phyloP scores from a whole-genome alignment of 2,329 filamentous ascomycete genomes.

The Aciculosporium take region DNA sequence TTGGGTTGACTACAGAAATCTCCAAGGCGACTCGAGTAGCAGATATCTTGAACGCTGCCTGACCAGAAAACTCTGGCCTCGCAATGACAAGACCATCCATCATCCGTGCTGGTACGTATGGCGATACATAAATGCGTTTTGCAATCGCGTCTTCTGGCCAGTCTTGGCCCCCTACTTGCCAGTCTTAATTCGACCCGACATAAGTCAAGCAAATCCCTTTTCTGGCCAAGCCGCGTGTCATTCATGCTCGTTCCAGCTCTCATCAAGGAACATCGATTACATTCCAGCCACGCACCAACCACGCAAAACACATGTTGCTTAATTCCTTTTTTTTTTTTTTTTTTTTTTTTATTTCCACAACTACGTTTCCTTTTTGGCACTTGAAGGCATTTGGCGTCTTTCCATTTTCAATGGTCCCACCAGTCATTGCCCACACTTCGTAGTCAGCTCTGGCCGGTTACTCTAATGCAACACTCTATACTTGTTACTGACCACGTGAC shows the following conservation, averaged over 20 bases:
- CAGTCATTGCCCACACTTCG: neutral
- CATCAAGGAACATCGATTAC: conserved; percentile 7
- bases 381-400: conserved; percentile 1
- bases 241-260: conserved; percentile 1
- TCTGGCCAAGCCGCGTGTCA: conserved; percentile 3
- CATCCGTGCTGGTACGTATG: conserved; percentile 44
- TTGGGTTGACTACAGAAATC: neutral
- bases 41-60: neutral
- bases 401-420: neutral
- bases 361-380: neutral
- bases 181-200: conserved; percentile 1
- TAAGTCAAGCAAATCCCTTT: conserved; percentile 6
- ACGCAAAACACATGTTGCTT: neutral
- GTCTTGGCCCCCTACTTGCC: conserved; percentile 3
- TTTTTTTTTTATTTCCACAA: neutral
- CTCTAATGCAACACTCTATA: neutral
- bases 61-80: neutral
- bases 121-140: neutral
- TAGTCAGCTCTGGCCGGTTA: too few relatives aligned
- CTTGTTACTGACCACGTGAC: conserved; percentile 4
- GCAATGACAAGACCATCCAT: conserved; percentile 44
- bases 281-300: conserved; percentile 13
- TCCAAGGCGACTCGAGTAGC: neutral
- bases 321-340: neutral
- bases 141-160: conserved; percentile 6